Base-by-base conservation (phyloP, 495 filamentous ascomycete species). In the Tuber calosporum region DNA sequence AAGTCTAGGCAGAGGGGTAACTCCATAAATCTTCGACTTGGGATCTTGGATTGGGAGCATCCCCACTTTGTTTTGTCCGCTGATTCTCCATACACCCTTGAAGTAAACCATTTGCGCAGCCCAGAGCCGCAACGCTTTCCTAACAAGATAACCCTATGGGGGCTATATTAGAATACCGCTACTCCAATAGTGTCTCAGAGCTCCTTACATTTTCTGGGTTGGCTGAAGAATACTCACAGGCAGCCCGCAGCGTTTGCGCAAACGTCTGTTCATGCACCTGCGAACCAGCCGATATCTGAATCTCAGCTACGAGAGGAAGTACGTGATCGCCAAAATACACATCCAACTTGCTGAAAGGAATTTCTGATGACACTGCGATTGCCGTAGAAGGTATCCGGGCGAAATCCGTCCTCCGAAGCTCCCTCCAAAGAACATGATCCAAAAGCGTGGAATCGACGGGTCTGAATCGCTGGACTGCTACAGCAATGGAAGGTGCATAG, bases 61-160 rank as follows among this genome's bases (percentile, higher is more conserved):
- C 13, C 73, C 74, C 2, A 73, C 76, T 48, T 71, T 74, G 22
- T 81, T 76, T 69, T 7, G 7, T 38, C 79, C 79, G 19, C 38
- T 69, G 4, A 81, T 79, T 42, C 79, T 81, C 74, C 80, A 81
- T 19, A 71, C 67, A 11, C 76, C 72, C 39, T 75, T 81, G 67
- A 81, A 81, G 74, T 79, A 81, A 45, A 81, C 69, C 9, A 75
- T 76, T 72, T 81, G 79, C 13, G 79, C 79, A 9, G 79, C 74
- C 79, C 79, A 81, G 58, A 81, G 81, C 9, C 74, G 79, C 53
- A 81, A 68, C 6, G 79, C 76, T 73, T 79, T 79, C 66, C 68
- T 71, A 41, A 79, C 66, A 66, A 80, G 71, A 26, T 41, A 66
- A 22, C 75, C 77, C 79, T 80, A 40, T n/a, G 5, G 11, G 26